Percentiles rank a stretch among this genome's conserved stretches.
phyloP scores from a whole-genome alignment of 495 filamentous ascomycete species.

The Neohortaea acidophila region DNA sequence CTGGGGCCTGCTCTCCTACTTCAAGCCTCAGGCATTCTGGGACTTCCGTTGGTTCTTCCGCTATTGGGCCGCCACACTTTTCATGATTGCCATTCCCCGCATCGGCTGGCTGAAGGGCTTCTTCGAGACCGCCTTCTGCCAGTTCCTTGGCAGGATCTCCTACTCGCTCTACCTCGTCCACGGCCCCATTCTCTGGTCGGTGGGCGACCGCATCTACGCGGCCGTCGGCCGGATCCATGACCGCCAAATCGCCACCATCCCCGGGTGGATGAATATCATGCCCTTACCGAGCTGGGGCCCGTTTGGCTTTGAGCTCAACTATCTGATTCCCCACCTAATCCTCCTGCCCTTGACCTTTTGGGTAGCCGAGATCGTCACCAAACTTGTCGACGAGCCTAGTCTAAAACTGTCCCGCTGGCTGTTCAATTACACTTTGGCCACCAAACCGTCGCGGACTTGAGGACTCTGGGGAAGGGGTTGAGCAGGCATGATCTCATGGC shows the following conservation, averaged over 20 bases:
- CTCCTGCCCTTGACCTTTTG: slow-evolving; percentile 42
- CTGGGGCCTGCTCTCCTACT: slow-evolving; percentile 33
- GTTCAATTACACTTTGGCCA: slow-evolving; percentile 12
- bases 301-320: slow-evolving; percentile 39
- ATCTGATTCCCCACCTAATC: slow-evolving; percentile 38
- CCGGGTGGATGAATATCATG: slow-evolving; percentile 33
- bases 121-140: slow-evolving; percentile 22
- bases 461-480: too few relatives aligned
- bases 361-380: slow-evolving; percentile 40
- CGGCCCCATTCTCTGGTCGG: slow-evolving; percentile 20
- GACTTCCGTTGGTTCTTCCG: slow-evolving; percentile 26
- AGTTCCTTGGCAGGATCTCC: slow-evolving; percentile 16
- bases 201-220: slow-evolving; percentile 35
- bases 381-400: slow-evolving; percentile 40
- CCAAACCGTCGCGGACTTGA: too few relatives aligned
- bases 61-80: slow-evolving; percentile 24
- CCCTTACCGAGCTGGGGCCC: slow-evolving; percentile 36
- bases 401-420: slow-evolving; percentile 39
- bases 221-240: slow-evolving; percentile 35
- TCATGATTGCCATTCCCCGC: slow-evolving; percentile 24
- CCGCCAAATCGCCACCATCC: slow-evolving; percentile 24
- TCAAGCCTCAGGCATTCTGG: slow-evolving; percentile 37
- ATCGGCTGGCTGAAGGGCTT: slow-evolving; percentile 24
- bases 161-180: slow-evolving; percentile 19
- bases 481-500: too few relatives aligned